Evolutionary conservation across 106 monocot genomes (phyloP).

Genomic region (Triglochin maritima): DNA sequence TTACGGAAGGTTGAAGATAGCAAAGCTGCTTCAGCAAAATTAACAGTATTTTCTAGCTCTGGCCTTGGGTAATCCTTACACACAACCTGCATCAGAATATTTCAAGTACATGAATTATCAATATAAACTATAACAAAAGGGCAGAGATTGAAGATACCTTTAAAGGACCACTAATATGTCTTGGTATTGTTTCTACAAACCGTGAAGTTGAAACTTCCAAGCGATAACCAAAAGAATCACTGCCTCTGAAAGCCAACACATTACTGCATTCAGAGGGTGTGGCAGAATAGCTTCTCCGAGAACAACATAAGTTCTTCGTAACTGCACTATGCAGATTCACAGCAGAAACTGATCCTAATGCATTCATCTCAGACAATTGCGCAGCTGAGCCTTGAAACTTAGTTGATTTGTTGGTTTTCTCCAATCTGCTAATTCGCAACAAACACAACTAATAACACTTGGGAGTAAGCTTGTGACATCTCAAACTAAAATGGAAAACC

Average conservation of each 20-base stretch:
- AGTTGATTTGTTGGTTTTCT: too few species aligned
- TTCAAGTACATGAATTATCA: neutral
- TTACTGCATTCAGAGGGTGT: constrained; percentile 7
- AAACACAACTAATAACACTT: too few species aligned
- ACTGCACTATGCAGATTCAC: constrained; percentile 15
- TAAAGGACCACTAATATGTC: constrained; percentile 7
- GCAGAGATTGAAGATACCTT: constrained; percentile 16
- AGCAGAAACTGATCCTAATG: constrained; percentile 21
- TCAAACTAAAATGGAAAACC: too few species aligned
- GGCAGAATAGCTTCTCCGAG: constrained; percentile 8
- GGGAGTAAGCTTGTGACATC: too few species aligned
- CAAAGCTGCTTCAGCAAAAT: constrained; percentile 76
- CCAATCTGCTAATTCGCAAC: too few species aligned
- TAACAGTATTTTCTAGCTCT: constrained; percentile 65
- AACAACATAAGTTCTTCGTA: constrained; percentile 7
- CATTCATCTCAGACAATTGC: neutral
- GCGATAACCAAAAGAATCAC: constrained; percentile 22
- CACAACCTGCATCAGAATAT: constrained; percentile 27
- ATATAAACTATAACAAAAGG: neutral
- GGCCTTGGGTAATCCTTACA: constrained; percentile 73
- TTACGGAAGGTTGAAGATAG: constrained; percentile 58
- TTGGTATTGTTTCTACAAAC: constrained; percentile 1
- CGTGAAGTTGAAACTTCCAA: constrained; percentile 12
- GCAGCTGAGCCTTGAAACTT: too few species aligned
- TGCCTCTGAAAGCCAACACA: constrained; percentile 19